Evolutionary conservation across 1,139 yeast genomes (phyloP), one percentile per base, ranked within the genome.

Genomic region (Scheffersomyces titani): DNA sequence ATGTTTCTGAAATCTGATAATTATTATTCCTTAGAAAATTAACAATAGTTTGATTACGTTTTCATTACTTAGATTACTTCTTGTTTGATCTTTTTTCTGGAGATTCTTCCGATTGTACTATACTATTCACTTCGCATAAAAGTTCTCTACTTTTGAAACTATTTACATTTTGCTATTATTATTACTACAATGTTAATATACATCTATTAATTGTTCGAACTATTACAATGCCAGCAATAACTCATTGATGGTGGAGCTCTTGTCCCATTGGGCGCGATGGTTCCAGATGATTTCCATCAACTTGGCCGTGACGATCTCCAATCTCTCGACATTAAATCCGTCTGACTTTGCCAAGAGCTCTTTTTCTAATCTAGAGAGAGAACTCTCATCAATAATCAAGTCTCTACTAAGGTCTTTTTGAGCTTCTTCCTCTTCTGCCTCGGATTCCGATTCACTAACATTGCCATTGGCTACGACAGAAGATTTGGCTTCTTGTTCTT

Each of bases 281-380:
- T 77, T 73, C 97, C 98, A 94, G 3, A 90, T 80, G 16, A 87
- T 77, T 54, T 90, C 94, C 77, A 90, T 85, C 52, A 92, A 70
- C 51, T 81, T 78, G 4, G 98, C 87, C 77, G 89, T 88, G 16
- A 88, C 72, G 52, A 84, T 84, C 71, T 94, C 98, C 47, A 94
- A 76, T 58, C 81, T 77, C 57, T 90, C 96, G n/a, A 94, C 79
- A 3, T 86, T 83, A 60, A 78, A 80, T 20, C 77, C 78, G 16
- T 74, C 77, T 0, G 96, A 84, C 22, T 69, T 61, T 19, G 68
- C 70, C 13, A 75, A 68, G 54, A 80, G 61, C 11, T 79, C 70
- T 11, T 60, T 59, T 57, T 68, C 47, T 59, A 66, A 56, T 30
- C 52, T 47, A 47, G 59, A 62, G 1, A 83, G 59, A 5, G 60